phyloP scores from a whole-genome alignment of 768 basidiomycete genomes.

The Pleurotus djamor region DNA sequence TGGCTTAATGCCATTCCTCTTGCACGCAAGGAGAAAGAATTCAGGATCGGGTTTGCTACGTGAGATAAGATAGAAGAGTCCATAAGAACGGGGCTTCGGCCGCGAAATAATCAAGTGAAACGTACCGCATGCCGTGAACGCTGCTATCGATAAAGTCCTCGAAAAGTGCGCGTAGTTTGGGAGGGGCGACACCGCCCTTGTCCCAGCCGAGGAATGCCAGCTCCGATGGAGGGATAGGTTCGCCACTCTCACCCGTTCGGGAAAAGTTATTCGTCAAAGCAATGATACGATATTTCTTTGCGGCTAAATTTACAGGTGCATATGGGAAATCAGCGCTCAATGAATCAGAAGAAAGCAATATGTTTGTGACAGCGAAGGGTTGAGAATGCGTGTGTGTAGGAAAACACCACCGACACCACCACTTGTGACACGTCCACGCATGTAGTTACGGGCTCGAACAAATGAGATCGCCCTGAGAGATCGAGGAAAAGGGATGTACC shows the following conservation, averaged over 20 bases:
- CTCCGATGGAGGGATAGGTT: slow-evolving; percentile 46
- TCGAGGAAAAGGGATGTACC: slow-evolving; percentile 33
- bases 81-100: background rate
- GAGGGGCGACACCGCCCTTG: slow-evolving; percentile 49
- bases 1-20: slow-evolving; percentile 60
- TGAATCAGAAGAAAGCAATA: too few species aligned
- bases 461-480: slow-evolving; percentile 1
- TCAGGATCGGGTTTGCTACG: slow-evolving; percentile 74
- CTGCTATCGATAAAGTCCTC: slow-evolving; percentile 87
- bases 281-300: slow-evolving; percentile 60
- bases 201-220: slow-evolving; percentile 72
- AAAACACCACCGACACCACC: too few species aligned
- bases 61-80: slow-evolving; percentile 10
- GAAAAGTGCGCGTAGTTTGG: slow-evolving; percentile 59
- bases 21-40: slow-evolving; percentile 73
- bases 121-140: slow-evolving; percentile 62
- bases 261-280: slow-evolving; percentile 84
- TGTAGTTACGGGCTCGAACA: too few species aligned
- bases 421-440: too few species aligned
- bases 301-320: slow-evolving; percentile 57
- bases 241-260: slow-evolving; percentile 23
- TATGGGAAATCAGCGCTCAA: background rate
- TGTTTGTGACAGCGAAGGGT: too few species aligned
- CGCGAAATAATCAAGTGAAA: background rate
- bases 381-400: too few species aligned